Base-by-base conservation (phyloP, 148 eudicot genomes). In the Chenopodium album region DNA sequence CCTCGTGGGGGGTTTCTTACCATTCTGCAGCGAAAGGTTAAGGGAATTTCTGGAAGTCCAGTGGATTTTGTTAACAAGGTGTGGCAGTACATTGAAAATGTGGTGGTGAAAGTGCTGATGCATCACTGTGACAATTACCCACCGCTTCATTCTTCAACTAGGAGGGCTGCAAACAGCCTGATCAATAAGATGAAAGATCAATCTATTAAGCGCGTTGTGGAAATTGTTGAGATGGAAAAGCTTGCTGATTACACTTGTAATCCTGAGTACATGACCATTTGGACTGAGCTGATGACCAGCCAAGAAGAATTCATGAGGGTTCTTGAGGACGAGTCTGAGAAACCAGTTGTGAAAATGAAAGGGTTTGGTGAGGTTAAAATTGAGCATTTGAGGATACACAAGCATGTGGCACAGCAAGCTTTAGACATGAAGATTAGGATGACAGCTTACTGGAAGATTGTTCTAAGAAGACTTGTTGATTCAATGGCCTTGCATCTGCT, bases 401-500 rank as follows among this genome's bases (percentile, higher is more conserved):
- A 73, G 22, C 29, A 69, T 19, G 46, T 87, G 9, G 83, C 77
- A 0, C 83, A 79, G 62, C 62, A 84, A 41, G 89, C 87, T 0
- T 80, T 82, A 4, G 89, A 87, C 29, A n/a, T 87, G 87, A 85
- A 80, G 37, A 64, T 83, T 71, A 78, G 87, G 34, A 60, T 87
- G 78, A 87, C 54, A 0, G 84, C 87, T 0, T 88, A 88, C 22
- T 90, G 92, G 92, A 91, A 86, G 77, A 79, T 90, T 65, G 97
- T 91, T 19, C 65, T 92, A 14, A 87, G 81, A 34, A 82, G 95
- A 19, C 32, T 90, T 54, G 91, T 90, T 0, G 95, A 92, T 69
- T 83, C 84, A 1, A 84, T 90, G 84, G 97, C 94, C 0, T 70
- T 90, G 50, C 91, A 93, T 62, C 20, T 93, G 83, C 76, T 85